Percentiles rank a stretch among this genome's conserved stretches.
phyloP scores from a whole-genome alignment of 1,284 basidiomycete genomes.

The Boletus hoseneyae region DNA sequence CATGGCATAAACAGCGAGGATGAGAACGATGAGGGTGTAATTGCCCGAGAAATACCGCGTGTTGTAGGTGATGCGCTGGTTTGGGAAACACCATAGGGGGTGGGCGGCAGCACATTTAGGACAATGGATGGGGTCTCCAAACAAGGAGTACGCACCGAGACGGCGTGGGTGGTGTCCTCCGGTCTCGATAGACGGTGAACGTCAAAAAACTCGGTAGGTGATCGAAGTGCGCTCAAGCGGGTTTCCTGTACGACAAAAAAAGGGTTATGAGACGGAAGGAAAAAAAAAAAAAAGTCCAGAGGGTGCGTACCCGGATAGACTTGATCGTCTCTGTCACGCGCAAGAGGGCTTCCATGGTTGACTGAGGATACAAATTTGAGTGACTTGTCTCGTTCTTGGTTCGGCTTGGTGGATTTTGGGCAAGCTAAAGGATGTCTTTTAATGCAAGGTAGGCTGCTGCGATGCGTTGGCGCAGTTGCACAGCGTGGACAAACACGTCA shows the following conservation, averaged over 20 bases:
- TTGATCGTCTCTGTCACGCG: neutral
- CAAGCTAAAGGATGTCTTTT: neutral
- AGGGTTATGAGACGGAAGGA: neutral
- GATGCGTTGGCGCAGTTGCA: neutral
- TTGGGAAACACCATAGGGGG: no score
- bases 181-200: conserved; percentile 82
- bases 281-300: neutral
- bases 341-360: neutral
- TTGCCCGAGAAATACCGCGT: conserved; percentile 93
- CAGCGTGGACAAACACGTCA: neutral
- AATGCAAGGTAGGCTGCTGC: neutral
- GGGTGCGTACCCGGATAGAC: neutral
- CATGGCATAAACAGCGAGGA: conserved; percentile 89
- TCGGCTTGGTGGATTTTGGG: no score
- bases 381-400: no score
- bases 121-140: no score
- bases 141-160: conserved; percentile 41
- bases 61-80: conserved; percentile 90
- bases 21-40: conserved; percentile 80
- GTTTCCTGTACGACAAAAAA: conserved; percentile 58
- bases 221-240: conserved; percentile 76
- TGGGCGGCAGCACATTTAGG: no score
- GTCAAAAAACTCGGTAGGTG: conserved; percentile 86
- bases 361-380: no score
- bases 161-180: conserved; percentile 67